Evolutionary conservation across 306 rosid genomes (phyloP), one percentile per base, ranked within the genome.

Genomic region (Calophaca sinica): DNA sequence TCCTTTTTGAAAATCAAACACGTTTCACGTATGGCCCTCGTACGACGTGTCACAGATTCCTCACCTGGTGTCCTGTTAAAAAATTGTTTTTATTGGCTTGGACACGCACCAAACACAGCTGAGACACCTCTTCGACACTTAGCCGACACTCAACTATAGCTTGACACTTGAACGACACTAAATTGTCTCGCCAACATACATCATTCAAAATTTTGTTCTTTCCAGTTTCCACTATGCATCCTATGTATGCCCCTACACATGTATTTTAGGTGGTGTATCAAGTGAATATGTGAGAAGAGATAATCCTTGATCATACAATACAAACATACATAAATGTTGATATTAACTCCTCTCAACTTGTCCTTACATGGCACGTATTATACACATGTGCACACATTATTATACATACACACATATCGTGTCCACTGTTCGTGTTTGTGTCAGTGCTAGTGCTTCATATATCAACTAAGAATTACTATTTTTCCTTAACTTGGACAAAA

Each of bases 401-500:
- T 20, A 26, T 15, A 26, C 31, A 52, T 6, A 1, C 53, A 12
- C 52, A 54, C 29, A 26, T 15, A 55, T 1, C 2, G 35, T 55
- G 62, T 55, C 62, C 31, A 8, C 6, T 1, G n/a, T 53, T 52
- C 9, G 12, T 53, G 4, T 55, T 53, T 55, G n/a, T 55, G 62
- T 55, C 6, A 26, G 13, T 28, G 13, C 5, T 6, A 4, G 7
- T 50, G 54, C 54, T 49, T 20, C 35, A 28, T 20, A 26, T 20
- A 26, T 54, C 12, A 9, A 26, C 32, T 70, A 57, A 45, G 50
- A 58, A 5, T 0, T 72, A 7, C 14, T 8, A 7, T 9, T 57
- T 53, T n/a, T 33, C 12, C 46, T 59, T 46, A 8, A 58, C 50
- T 12, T 81, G 42, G 50, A 64, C 66, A 55, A 26, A 41, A 10